Evolutionary conservation across 2,329 filamentous ascomycete genomes (phyloP).

Genomic region (Raffaelea arxii): DNA sequence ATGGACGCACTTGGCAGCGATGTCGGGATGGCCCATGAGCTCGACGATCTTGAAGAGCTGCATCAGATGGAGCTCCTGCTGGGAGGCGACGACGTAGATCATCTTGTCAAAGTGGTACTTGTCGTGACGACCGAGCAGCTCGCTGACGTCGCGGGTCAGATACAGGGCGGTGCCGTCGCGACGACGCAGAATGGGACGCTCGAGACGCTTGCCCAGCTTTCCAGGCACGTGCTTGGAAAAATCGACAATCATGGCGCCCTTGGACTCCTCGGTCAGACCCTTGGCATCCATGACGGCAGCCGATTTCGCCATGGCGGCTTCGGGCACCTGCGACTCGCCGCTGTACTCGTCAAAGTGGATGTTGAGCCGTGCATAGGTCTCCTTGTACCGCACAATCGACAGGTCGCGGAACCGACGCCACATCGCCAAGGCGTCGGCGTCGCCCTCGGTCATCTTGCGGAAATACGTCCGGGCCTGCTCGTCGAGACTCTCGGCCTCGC

Average conservation of each 20-base stretch:
- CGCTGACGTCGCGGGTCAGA: slow-evolving; percentile 68
- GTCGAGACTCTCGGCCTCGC: slow-evolving; percentile 51
- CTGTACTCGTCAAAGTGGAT: slow-evolving; percentile 65
- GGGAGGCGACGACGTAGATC: slow-evolving; percentile 68
- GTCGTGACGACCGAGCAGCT: slow-evolving; percentile 55
- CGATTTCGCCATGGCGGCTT: slow-evolving; percentile 55
- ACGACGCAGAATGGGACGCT: slow-evolving; percentile 62
- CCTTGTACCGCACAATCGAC: slow-evolving; percentile 56
- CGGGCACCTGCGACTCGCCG: slow-evolving; percentile 64
- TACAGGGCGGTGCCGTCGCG: slow-evolving; percentile 68
- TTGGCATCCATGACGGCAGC: slow-evolving; percentile 54
- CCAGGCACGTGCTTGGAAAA: slow-evolving; percentile 58
- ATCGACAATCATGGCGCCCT: slow-evolving; percentile 65
- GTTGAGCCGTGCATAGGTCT: slow-evolving; percentile 60
- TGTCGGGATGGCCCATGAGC: slow-evolving; percentile 58
- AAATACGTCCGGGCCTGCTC: slow-evolving; percentile 68
- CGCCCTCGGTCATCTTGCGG: slow-evolving; percentile 60
- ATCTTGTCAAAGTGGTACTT: slow-evolving; percentile 65
- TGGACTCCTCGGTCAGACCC: slow-evolving; percentile 56
- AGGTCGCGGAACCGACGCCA: slow-evolving; percentile 60
- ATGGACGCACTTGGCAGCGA: slow-evolving; percentile 59
- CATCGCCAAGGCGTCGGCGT: slow-evolving; percentile 47
- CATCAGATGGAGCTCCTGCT: slow-evolving; percentile 63
- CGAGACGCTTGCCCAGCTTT: slow-evolving; percentile 59
- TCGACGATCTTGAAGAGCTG: slow-evolving; percentile 71